Base-by-base conservation (phyloP, 352 stramenopile genomes). In the Pythium rishiriense region DNA sequence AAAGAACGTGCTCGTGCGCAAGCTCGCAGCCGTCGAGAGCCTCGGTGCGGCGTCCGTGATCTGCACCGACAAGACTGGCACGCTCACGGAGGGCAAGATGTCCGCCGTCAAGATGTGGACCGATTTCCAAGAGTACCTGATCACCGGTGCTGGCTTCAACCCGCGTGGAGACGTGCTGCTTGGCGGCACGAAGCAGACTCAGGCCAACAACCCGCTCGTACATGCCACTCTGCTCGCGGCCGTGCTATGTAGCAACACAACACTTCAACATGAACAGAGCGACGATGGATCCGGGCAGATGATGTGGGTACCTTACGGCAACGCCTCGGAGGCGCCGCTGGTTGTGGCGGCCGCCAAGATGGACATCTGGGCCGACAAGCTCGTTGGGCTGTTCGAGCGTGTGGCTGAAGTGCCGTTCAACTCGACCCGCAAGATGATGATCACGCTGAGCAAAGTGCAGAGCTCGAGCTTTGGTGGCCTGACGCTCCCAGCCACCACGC, bases 51-150 rank as follows among this genome's bases (percentile, higher is more conserved):
- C 93, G 2, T 97, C 91, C 8, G 91, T 98, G 0, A 95, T 97
- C 53, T 98, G 83, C 50, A 91, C 83, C 0, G 96, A 98, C 74
- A 98, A 98, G 79, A 98, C 96, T 0, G 96, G 96, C 9, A 98
- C 96, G 15, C 70, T 98, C 15, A 98, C 96, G 0, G 83, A 91
- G 41, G 85, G 85, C 45, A 88, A 91, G 52, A 94, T 94, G 85
- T 90, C 82, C 1, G 85, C 82, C 0, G 70, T 93, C 33, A 90
- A 90, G 68, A 69, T 91, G 46, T 94, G 80, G 78, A 72, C 75
- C 15, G 81, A 90, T 63, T 90, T 87, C 56, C 66, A 75, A 31
- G 72, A 82, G 65, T 91, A 88, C 60, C 60, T 63, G 0, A 90
- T 90, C 59, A 90, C 77, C 1, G 79, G 78, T n/a, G 83, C 85